A percentile compares a stretch with the other conserved stretches of the same genome.
Conservation (phyloP, 495 filamentous ascomycete genomes). For the Aspergillus campestris region DNA sequence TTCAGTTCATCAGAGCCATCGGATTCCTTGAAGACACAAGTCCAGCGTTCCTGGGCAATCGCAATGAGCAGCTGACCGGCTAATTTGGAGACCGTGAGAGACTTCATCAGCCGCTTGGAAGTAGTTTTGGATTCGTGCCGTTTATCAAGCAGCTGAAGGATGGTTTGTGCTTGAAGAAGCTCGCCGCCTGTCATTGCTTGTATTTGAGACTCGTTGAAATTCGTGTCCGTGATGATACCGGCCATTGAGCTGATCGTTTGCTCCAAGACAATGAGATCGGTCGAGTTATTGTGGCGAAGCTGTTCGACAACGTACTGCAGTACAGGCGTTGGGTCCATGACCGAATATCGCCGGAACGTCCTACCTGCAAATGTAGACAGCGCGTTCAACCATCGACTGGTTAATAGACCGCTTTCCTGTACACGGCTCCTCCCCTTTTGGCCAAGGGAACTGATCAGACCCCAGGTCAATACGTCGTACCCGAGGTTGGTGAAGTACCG, state of each 20-base stretch:
- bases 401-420: conserved; percentile 75
- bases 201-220: conserved; percentile 80
- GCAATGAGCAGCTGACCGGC: conserved; percentile 74
- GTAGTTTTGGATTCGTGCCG: conserved; percentile 60
- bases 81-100: conserved; percentile 61
- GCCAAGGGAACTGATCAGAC: conserved; percentile 69
- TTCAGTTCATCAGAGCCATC: conserved; percentile 67
- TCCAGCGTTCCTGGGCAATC: conserved; percentile 81
- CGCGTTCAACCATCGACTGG: conserved; percentile 81
- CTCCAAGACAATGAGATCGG: conserved; percentile 80
- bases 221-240: conserved; percentile 74
- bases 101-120: conserved; percentile 68
- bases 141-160: conserved; percentile 68
- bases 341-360: conserved; percentile 69
- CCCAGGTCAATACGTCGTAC: conserved; percentile 89
- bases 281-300: conserved; percentile 68
- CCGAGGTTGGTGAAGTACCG: conserved; percentile 87
- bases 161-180: conserved; percentile 64
- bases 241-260: conserved; percentile 86
- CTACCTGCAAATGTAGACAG: conserved; percentile 78
- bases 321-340: conserved; percentile 78
- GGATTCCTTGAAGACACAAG: conserved; percentile 62
- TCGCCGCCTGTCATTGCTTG: conserved; percentile 81
- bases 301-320: conserved; percentile 84
- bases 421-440: conserved; percentile 67